phyloP scores from a whole-genome alignment of 345 rosid genomes.

The Murraya paniculata region DNA sequence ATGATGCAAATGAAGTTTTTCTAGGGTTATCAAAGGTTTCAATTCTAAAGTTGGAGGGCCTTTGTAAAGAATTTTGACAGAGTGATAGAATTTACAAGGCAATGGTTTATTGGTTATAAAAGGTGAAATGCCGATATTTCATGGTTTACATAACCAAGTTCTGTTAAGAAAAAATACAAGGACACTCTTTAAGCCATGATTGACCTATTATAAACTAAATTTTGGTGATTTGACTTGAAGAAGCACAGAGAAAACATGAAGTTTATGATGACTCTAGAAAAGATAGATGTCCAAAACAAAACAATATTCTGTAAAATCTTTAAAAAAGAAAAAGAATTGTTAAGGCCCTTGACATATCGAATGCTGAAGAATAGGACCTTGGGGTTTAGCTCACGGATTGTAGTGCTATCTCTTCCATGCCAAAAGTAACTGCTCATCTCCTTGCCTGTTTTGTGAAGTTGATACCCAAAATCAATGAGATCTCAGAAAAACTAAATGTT shows the following conservation, averaged over 20 bases:
- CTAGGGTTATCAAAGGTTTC: not conserved
- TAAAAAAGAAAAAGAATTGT: not conserved
- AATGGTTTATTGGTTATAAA: not conserved
- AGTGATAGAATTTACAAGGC: not conserved
- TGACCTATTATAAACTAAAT: not conserved
- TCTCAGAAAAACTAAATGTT: not conserved
- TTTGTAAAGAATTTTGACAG: not conserved
- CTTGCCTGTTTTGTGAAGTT: constrained; percentile 51
- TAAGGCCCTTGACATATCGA: constrained; percentile 8
- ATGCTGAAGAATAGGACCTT: constrained; percentile 44
- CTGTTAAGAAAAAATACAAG: not conserved
- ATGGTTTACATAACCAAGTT: not conserved
- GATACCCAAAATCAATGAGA: constrained; percentile 10
- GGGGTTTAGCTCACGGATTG: constrained; percentile 71
- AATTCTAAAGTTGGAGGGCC: not conserved
- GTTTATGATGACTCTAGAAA: not conserved
- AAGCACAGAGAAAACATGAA: not conserved
- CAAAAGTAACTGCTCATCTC: constrained; percentile 69
- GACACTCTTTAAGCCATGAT: not conserved
- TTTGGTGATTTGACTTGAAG: not conserved
- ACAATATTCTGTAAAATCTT: not conserved
- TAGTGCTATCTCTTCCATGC: constrained; percentile 81
- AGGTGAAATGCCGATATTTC: not conserved
- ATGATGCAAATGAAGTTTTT: not conserved
- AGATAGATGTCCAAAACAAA: not conserved